Base-by-base conservation (phyloP, 2,329 filamentous ascomycete species). In the Rhinocladiella mackenziei region DNA sequence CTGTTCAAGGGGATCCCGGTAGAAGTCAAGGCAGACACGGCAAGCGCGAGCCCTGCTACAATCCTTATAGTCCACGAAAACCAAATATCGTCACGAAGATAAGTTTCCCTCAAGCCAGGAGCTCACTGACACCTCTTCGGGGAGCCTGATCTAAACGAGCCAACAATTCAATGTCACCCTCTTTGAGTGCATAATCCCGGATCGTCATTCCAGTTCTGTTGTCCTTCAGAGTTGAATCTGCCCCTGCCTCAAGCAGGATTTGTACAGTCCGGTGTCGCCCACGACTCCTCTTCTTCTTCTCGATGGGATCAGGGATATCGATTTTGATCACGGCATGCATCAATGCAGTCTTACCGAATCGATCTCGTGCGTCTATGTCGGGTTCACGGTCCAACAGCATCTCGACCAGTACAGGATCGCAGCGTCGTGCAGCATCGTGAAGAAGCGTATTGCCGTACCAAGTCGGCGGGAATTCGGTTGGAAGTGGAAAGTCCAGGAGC, bases 381-480 rank as follows among this genome's bases (percentile, higher is more conserved):
- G 43, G n/a, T 10, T 42, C 23, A 3, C 23, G 37, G 23, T 47
- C 44, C 19, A 51, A 18, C 5, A 56, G 39, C 5, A 52, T 42
- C 28, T 51, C 46, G 1, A 56, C 52, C 13, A 56, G 32, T 3
- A 35, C 25, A 4, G 43, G 23, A 29, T 56, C 52, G 18, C 50
- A 55, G 1, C 41, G 44, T 25, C 47, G 42, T n/a, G 49, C 43
- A 9, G 54, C 51, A 18, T 56, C 51, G 23, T 54, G 51, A 4
- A 56, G 47, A 9, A 55, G 43, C 2, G 43, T 52, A 29, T 48
- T 54, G 18, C 53, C 53, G 25, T 56, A 43, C 51, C 51, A 56
- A 4, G 37, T 39, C 19, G 29, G 26, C 2, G 53, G 51, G 22
- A 51, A 56, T 4, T 40, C 40, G 5, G 45, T 41, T 5, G 45